These are phyloP conservation scores for Panaeolus papilionaceus DNA, from an alignment of 768 basidiomycete genomes.

Conservation along the genomic window DNA sequence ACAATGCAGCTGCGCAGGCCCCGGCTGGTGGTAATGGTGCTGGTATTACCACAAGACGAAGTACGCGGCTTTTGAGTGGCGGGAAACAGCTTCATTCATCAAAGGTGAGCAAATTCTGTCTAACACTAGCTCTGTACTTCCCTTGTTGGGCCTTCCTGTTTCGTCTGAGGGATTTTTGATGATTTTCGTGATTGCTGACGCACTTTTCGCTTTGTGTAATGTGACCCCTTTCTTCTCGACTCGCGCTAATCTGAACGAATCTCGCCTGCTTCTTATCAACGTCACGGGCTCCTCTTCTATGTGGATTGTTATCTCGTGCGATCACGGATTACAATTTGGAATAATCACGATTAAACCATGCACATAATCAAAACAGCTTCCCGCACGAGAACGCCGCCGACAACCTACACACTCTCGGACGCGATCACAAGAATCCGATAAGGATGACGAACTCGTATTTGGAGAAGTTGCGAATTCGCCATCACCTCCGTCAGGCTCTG, in stretches of 20 bases:
- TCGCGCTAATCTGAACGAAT: slow-evolving; percentile 11
- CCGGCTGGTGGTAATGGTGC: slow-evolving; percentile 38
- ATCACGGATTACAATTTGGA: slow-evolving; percentile 17
- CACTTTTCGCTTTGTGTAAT: neutral
- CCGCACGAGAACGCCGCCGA: slow-evolving; percentile 63
- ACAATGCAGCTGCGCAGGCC: slow-evolving; percentile 35
- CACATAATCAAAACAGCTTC: neutral
- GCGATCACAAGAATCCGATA: slow-evolving; percentile 72
- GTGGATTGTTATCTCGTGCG: slow-evolving; percentile 33
- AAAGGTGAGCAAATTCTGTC: slow-evolving; percentile 53
- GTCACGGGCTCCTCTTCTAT: neutral
- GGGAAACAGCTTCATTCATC: slow-evolving; percentile 52
- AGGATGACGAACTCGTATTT: slow-evolving; percentile 64
- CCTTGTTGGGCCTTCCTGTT: slow-evolving; percentile 15
- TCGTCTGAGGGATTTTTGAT: slow-evolving; percentile 18
- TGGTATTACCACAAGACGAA: slow-evolving; percentile 63
- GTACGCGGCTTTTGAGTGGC: slow-evolving; percentile 71
- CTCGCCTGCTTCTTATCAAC: slow-evolving; percentile 9
- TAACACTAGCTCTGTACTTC: neutral
- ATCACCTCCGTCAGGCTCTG: slow-evolving; percentile 57
- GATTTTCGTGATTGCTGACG: slow-evolving; percentile 15
- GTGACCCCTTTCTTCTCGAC: neutral
- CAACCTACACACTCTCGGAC: slow-evolving; percentile 59
- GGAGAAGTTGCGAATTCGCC: slow-evolving; percentile 63
- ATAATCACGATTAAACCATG: neutral